Evolutionary conservation across 2,329 filamentous ascomycete genomes (phyloP), one percentile per base, ranked within the genome.

Genomic region (Aquanectria penicillioides): DNA sequence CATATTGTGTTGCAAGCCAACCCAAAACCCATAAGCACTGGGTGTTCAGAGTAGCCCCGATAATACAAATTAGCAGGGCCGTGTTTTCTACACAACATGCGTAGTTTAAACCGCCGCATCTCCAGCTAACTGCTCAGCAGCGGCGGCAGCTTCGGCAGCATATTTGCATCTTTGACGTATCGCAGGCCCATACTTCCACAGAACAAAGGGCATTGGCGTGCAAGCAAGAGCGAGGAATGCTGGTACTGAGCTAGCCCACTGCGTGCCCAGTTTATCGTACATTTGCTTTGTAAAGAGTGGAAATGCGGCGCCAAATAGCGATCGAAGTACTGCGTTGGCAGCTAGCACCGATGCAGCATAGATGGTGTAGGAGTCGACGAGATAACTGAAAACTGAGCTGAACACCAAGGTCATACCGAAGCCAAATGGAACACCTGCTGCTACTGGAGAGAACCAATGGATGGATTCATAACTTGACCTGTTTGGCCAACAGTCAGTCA

Each of bases 311-410:
- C 64, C 64, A 13, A 67, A 67, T 5, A 67, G 48, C 0, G 53
- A 57, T 13, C 64, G 31, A 0, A 67, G 25, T 0, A 67, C 57
- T 0, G 64, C 46, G n/a, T 67, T 67, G 5, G 89, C 90, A 2
- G 91, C 91, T 5, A 94, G 78, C 0, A 88, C 89, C 0, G 88
- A 91, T 0, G 91, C 91, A 0, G 92, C 91, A 61, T 89, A 94
- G 64, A 94, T 89, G 43, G 88, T 88, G 72, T 92, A 88, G 2
- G 86, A 76, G 69, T 91, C 89, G 62, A 91, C 85, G 12, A 91
- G 80, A 73, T 90, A 91, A 74, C 86, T 89, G 70, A 86, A 83
- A 34, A 87, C 75, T 3, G 80, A 80, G 12, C 91, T 74, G 77
- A 91, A 91, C 18, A 91, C 85, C 17, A 89, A 75, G 0, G 89